These are phyloP conservation scores for Neurospora tetrasperma DNA, from an alignment of 495 filamentous ascomycete genomes.

Conservation along the genomic window DNA sequence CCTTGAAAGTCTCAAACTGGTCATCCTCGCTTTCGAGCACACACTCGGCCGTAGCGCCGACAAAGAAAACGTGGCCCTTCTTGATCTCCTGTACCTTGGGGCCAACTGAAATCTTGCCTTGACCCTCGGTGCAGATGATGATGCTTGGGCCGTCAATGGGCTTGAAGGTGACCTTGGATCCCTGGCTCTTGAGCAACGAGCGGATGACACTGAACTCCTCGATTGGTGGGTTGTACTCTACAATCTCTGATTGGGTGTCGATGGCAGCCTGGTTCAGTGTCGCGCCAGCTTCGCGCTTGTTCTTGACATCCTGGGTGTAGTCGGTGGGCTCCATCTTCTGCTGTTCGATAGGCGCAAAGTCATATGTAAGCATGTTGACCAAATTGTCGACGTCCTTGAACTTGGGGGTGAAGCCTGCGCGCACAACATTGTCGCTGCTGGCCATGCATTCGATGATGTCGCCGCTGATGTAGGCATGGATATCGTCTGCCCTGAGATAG, in stretches of 20 bases:
- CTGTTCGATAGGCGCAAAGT: conserved; percentile 82
- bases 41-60: conserved; percentile 81
- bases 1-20: conserved; percentile 81
- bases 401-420: conserved; percentile 94
- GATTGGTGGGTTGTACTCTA: conserved; percentile 89
- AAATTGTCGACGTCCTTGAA: conserved; percentile 93
- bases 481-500: conserved; percentile 92
- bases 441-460: conserved; percentile 99
- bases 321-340: conserved; percentile 83
- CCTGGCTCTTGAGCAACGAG: conserved; percentile 57
- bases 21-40: conserved; percentile 61
- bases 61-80: conserved; percentile 78
- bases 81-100: conserved; percentile 53
- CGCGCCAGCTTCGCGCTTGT: conserved; percentile 45
- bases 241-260: conserved; percentile 53
- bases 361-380: conserved; percentile 89
- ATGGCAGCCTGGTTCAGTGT: conserved; percentile 71
- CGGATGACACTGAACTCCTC: conserved; percentile 92
- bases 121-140: conserved; percentile 75
- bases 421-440: conserved; percentile 92
- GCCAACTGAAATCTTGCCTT: conserved; percentile 75
- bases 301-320: conserved; percentile 33
- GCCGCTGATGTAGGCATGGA: conserved; percentile 90
- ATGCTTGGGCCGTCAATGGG: conserved; percentile 82
- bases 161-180: conserved; percentile 78